A percentile compares a stretch with the other conserved stretches of the same genome.
Evolutionary conservation across 352 stramenopile genomes (phyloP).

Genomic region (Blastocystis sp.): DNA sequence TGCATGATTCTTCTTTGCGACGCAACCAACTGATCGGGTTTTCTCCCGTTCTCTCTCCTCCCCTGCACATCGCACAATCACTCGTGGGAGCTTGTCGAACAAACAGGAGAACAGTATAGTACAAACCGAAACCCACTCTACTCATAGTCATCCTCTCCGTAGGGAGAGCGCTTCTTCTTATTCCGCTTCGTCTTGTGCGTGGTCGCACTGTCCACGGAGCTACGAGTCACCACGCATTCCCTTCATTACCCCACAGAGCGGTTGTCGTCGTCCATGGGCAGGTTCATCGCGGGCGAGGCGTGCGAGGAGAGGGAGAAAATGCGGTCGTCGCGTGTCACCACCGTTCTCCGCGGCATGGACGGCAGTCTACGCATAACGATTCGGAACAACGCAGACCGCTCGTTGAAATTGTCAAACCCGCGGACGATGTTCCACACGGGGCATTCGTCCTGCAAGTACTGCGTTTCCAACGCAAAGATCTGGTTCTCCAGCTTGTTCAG

Average conservation of each 20-base stretch:
- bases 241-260: conserved; percentile 11
- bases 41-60: neutral
- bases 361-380: conserved; percentile 23
- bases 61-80: neutral
- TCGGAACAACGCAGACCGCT: neutral
- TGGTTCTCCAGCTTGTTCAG: conserved; percentile 35
- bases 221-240: neutral
- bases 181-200: conserved; percentile 48
- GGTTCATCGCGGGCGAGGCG: conserved; percentile 53
- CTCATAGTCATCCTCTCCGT: conserved; percentile 70
- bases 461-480: conserved; percentile 21
- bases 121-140: neutral
- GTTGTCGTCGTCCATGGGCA: conserved; percentile 51
- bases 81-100: neutral
- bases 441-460: conserved; percentile 60
- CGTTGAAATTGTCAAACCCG: conserved; percentile 50
- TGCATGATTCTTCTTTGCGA: neutral
- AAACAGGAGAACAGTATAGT: neutral
- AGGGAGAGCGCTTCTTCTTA: conserved; percentile 49
- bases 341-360: conserved; percentile 1
- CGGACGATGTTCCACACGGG: conserved; percentile 52
- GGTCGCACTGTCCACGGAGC: conserved; percentile 26
- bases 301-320: conserved; percentile 66
- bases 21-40: neutral
- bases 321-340: conserved; percentile 51